Evolutionary conservation across 257 asterid species (phyloP).

Genomic region (Hygrophila difformis): DNA sequence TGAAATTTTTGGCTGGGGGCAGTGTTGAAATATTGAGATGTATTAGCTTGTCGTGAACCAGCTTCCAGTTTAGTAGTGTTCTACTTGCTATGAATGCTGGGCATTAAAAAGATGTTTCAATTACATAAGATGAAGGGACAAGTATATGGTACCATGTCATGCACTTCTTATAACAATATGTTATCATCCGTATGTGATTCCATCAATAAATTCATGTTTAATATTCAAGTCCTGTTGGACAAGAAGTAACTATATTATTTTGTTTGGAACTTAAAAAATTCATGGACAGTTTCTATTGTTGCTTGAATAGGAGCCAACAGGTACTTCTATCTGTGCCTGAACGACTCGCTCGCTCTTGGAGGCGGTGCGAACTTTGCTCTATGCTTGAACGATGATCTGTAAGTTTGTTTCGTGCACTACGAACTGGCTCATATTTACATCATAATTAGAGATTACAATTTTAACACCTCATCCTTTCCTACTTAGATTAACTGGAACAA

Average conservation of each 20-base stretch:
- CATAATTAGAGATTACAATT: background rate
- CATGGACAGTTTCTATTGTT: background rate
- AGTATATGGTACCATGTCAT: no score
- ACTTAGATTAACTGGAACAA: conserved; percentile 68
- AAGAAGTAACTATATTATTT: background rate
- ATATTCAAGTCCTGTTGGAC: background rate
- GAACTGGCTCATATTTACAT: background rate
- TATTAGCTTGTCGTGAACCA: no score
- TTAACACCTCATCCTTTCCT: background rate
- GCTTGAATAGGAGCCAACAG: conserved; percentile 70
- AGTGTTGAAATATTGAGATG: no score
- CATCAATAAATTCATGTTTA: no score
- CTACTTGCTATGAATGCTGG: no score
- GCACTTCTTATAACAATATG: no score
- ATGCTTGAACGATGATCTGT: conserved; percentile 83
- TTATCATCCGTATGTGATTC: background rate
- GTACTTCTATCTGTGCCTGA: conserved; percentile 77
- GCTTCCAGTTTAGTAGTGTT: no score
- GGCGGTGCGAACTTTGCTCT: conserved; percentile 88
- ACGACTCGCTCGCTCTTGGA: conserved; percentile 85
- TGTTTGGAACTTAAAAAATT: no score
- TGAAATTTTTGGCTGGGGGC: no score
- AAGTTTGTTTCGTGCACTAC: conserved; percentile 23
- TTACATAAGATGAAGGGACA: no score
- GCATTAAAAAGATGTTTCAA: no score